Percentiles rank a stretch among this genome's conserved stretches.
Conservation (phyloP, 2,329 filamentous ascomycete species). For the Aspergillus sp. region DNA sequence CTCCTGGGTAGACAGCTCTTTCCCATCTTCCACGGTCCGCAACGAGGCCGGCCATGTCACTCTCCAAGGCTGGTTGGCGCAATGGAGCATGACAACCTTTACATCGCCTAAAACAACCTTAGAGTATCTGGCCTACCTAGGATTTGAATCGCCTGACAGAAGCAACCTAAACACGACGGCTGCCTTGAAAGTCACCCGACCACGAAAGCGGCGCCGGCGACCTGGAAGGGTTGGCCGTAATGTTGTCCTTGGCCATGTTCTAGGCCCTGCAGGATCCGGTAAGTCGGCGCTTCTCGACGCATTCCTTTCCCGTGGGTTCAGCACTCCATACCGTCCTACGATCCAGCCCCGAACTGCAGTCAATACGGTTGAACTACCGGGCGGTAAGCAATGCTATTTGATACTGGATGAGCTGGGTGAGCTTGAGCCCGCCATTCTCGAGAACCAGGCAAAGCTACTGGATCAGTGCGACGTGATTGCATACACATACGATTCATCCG, state of each 20-base stretch:
- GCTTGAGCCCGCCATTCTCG: constrained; percentile 88
- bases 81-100: constrained; percentile 99
- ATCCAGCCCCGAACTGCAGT: constrained; percentile 92
- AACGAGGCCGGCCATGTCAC: constrained; percentile 96
- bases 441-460: constrained; percentile 77
- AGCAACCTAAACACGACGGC: constrained; percentile 72
- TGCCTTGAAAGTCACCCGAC: constrained; percentile 87
- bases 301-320: constrained; percentile 85
- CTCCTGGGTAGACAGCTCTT: constrained; percentile 83
- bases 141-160: constrained; percentile 74
- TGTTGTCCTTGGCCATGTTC: constrained; percentile 87
- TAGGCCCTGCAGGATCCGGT: constrained; percentile 79
- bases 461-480: constrained; percentile 91
- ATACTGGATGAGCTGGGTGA: constrained; percentile 94
- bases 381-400: constrained; percentile 93
- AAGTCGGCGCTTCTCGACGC: constrained; percentile 89
- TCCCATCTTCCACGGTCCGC: constrained; percentile 87
- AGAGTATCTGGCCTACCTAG: constrained; percentile 92
- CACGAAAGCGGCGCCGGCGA: constrained; percentile 76
- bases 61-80: constrained; percentile 93
- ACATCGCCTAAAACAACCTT: constrained; percentile 91
- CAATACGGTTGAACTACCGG: constrained; percentile 92
- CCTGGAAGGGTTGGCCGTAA: constrained; percentile 87
- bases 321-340: constrained; percentile 78
- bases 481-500: constrained; percentile 94